Conservation (phyloP, 352 stramenopile genomes). For the Globisporangium apiculatum region DNA sequence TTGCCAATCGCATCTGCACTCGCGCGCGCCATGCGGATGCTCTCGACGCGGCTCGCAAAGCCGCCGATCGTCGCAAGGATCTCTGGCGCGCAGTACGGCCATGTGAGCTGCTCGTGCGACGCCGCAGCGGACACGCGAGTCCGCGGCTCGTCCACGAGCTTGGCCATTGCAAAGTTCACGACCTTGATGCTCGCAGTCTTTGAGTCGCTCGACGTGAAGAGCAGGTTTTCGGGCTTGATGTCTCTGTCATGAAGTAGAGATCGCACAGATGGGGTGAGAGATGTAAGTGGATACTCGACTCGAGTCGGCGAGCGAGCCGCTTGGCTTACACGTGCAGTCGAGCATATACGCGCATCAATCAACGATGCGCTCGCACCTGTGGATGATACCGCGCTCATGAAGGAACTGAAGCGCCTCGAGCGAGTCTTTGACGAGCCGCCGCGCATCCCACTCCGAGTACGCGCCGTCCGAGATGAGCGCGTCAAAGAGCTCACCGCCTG, state of each 20-base stretch:
- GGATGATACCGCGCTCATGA: conserved; percentile 62
- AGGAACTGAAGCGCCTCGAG: conserved; percentile 54
- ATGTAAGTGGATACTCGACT: no score
- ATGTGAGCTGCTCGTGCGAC: conserved; percentile 31
- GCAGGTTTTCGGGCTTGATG: conserved; percentile 83
- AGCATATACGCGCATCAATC: not conserved
- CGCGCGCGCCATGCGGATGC: conserved; percentile 2
- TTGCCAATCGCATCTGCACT: conserved; percentile 3
- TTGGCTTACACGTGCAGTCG: not conserved
- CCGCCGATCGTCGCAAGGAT: conserved; percentile 26
- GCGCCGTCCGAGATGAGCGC: conserved; percentile 60
- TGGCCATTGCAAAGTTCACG: conserved; percentile 81
- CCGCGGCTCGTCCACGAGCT: conserved; percentile 26
- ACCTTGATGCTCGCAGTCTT: conserved; percentile 72
- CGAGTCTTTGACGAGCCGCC: conserved; percentile 37
- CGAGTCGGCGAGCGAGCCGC: not conserved
- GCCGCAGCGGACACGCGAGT: not conserved
- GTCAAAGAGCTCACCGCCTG: conserved; percentile 64
- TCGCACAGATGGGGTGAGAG: not conserved
- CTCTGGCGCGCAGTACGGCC: conserved; percentile 63
- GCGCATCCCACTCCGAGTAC: conserved; percentile 70
- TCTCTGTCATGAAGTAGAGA: conserved; percentile 22
- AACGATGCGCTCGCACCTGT: conserved; percentile 24
- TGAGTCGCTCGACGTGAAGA: conserved; percentile 65
- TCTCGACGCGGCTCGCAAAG: conserved; percentile 11